Evolutionary conservation across 2,329 filamentous ascomycete genomes (phyloP), one percentile per base, ranked within the genome.

Genomic region (Gnomoniopsis smithogilvyi): DNA sequence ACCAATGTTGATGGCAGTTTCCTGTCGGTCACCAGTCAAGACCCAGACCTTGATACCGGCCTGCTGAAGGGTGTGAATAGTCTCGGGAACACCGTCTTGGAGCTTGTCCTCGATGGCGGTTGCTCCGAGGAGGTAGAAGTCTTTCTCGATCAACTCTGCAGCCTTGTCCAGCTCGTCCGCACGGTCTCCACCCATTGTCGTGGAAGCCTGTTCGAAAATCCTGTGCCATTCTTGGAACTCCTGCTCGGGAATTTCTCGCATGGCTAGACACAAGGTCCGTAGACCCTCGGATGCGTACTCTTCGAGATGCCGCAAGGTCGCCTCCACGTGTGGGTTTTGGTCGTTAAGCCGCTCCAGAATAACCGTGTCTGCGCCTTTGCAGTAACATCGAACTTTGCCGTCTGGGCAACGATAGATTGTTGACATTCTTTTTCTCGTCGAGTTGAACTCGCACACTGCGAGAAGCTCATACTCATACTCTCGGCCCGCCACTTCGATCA

Each of bases 41-140:
- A 99, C 95, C 95, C 95, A 99, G 57, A 99, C 89, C 76, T 99
- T 99, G 80, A 99, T 98, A 55, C 93, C 94, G 24, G 96, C 95
- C 64, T 93, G 91, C 73, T 99, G 96, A 30, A 99, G 80, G 0
- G 95, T 99, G 72, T 97, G 92, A 60, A 99, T 99, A 0, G 95
- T 99, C 73, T 99, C 95, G 2, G 95, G 95, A 17, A 99, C 95
- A 56, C 96, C 95, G 67, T 99, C 96, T 73, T 99, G 95, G 34
- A 99, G 82, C 63, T 91, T 89, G 79, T 99, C 95, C 74, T 99
- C 95, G 65, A 99, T 99, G 56, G 95, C 95, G 22, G 95, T 99
- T 4, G 96, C 94, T 48, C 95, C 95, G 24, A 99, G 86, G 21
- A 99, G 83, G 66, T 86, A 92, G 51, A 99, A 89, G 69, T 96